These are phyloP conservation scores for Stylosanthes scabra DNA, from an alignment of 331 rosid genomes.

Conservation along the genomic window DNA sequence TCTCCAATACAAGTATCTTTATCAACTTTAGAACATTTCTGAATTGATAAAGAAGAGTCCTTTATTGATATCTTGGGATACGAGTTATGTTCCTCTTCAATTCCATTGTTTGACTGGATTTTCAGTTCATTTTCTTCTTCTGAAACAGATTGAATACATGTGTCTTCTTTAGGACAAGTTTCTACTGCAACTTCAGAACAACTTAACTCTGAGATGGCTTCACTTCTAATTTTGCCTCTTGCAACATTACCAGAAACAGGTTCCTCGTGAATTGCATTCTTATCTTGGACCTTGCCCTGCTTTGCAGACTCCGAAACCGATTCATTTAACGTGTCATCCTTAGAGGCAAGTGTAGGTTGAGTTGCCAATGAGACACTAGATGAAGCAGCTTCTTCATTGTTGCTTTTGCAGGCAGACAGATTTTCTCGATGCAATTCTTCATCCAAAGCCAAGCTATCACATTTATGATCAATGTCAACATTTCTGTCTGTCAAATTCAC, in stretches of 20 bases:
- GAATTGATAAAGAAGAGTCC: constrained; percentile 40
- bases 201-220: constrained; percentile 33
- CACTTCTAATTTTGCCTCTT: constrained; percentile 40
- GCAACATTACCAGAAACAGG: constrained; percentile 37
- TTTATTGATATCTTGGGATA: constrained; percentile 33
- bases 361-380: constrained; percentile 44
- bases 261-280: constrained; percentile 41
- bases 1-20: constrained; percentile 38
- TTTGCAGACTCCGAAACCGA: constrained; percentile 33
- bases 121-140: constrained; percentile 40
- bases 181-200: constrained; percentile 45
- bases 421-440: constrained; percentile 47
- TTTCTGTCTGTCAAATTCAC: constrained; percentile 39
- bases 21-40: constrained; percentile 51
- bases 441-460: constrained; percentile 35
- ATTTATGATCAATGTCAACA: constrained; percentile 35
- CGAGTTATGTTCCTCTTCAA: constrained; percentile 41
- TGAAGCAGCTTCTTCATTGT: constrained; percentile 44
- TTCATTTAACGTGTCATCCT: constrained; percentile 1
- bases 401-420: constrained; percentile 47
- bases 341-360: constrained; percentile 39
- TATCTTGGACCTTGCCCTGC: constrained; percentile 40
- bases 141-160: constrained; percentile 38
- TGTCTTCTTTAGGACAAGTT: constrained; percentile 43
- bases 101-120: constrained; percentile 28